A percentile compares a stretch with the other conserved stretches of the same genome.
Evolutionary conservation across 805 yeast genomes (phyloP).

Genomic region (Metschnikowia cerradonensis): DNA sequence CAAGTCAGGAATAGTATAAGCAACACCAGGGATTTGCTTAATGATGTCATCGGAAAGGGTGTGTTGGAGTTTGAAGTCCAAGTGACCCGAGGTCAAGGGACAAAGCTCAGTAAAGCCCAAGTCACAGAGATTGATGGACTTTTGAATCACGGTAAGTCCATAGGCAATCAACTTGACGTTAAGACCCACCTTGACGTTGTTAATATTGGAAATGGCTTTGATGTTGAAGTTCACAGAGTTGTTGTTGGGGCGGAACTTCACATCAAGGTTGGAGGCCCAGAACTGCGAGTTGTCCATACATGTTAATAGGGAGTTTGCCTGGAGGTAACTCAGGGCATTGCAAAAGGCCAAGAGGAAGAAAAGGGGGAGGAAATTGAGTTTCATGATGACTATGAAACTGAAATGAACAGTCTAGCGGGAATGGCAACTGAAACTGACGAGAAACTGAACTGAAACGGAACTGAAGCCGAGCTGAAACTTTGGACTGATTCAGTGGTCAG

Average conservation of each 20-base stretch:
- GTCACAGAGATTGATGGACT: slow-evolving; percentile 60
- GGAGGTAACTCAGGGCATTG: slow-evolving; percentile 28
- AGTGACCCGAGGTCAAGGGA: slow-evolving; percentile 84
- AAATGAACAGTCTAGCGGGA: no score
- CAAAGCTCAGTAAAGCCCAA: slow-evolving; percentile 50
- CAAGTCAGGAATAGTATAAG: slow-evolving; percentile 87
- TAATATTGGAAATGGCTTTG: slow-evolving; percentile 73
- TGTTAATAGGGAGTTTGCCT: slow-evolving; percentile 71
- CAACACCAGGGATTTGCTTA: slow-evolving; percentile 68
- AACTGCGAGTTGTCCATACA: slow-evolving; percentile 90
- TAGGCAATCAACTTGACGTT: slow-evolving; percentile 67
- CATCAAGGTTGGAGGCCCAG: slow-evolving; percentile 80
- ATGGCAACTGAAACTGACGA: not conserved
- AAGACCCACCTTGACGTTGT: slow-evolving; percentile 62
- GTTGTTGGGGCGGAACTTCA: slow-evolving; percentile 64
- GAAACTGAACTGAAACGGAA: not conserved
- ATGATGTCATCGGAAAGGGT: slow-evolving; percentile 39
- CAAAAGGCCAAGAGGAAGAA: slow-evolving; percentile 8
- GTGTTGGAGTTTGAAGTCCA: slow-evolving; percentile 59
- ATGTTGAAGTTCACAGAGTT: slow-evolving; percentile 60
- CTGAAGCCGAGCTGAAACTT: no score
- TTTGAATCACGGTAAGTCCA: slow-evolving; percentile 63
- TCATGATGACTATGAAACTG: not conserved
- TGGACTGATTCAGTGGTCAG: no score
- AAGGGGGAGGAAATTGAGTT: not conserved